Conservation (phyloP, 2,329 filamentous ascomycete genomes). For the Madurella mycetomatis region DNA sequence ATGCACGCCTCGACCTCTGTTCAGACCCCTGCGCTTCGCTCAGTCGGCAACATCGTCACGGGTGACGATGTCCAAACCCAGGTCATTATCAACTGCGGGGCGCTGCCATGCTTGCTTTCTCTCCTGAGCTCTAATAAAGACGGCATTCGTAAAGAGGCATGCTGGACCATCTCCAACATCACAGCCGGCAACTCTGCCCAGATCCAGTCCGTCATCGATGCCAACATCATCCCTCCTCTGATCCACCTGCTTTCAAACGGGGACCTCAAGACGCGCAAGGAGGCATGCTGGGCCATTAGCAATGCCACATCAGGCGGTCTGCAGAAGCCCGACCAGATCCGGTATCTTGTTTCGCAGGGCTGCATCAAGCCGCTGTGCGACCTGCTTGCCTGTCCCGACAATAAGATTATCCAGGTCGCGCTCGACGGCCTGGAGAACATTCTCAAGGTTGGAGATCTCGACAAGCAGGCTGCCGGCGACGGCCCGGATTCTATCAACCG, state of each 20-base stretch:
- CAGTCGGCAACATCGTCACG: constrained; percentile 97
- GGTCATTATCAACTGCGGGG: constrained; percentile 98
- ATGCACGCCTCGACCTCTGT: constrained; percentile 99
- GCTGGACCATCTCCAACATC: constrained; percentile 99
- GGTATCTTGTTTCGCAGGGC: constrained; percentile 86
- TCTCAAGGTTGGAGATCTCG: constrained; percentile 97
- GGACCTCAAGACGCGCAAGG: constrained; percentile 98
- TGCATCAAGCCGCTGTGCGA: constrained; percentile 98
- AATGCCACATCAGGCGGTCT: constrained; percentile 96
- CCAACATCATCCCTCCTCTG: constrained; percentile 91
- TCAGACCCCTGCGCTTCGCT: constrained; percentile 93
- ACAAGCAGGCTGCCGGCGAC: constrained; percentile 82
- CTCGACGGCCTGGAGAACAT: constrained; percentile 98
- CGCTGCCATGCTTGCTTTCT: constrained; percentile 85
- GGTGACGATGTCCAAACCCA: constrained; percentile 98
- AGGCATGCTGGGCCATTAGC: constrained; percentile 99
- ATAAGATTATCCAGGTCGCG: constrained; percentile 99
- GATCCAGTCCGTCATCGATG: constrained; percentile 94
- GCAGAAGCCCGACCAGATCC: constrained; percentile 98
- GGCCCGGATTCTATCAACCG: constrained; percentile 81
- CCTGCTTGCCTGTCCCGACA: constrained; percentile 90
- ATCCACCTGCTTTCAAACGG: constrained; percentile 95
- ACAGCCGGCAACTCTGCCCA: constrained; percentile 97
- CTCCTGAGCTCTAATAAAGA: constrained; percentile 96
- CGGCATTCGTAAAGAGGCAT: constrained; percentile 97